These are phyloP conservation scores for Lycium ferocissimum DNA, from an alignment of 257 asterid genomes.

Conservation along the genomic window DNA sequence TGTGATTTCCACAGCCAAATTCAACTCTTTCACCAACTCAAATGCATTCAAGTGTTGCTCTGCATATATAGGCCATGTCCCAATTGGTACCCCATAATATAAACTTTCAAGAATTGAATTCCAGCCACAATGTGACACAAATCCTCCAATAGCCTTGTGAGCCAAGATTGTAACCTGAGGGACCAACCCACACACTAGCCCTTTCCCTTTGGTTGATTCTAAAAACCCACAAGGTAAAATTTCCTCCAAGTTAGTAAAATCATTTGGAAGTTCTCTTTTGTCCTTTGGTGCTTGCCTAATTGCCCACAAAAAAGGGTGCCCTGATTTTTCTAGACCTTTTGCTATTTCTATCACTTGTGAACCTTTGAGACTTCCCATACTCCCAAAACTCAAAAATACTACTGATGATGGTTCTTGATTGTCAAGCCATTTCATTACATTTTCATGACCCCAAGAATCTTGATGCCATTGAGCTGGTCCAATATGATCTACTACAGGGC, in stretches of 20 bases:
- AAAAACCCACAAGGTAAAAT: conserved; percentile 30
- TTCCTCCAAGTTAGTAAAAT: neutral
- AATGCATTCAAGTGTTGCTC: conserved; percentile 41
- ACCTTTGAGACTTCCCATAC: conserved; percentile 27
- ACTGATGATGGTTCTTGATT: conserved; percentile 30
- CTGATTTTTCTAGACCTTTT: conserved; percentile 28
- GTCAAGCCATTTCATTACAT: conserved; percentile 35
- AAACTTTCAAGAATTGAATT: conserved; percentile 36
- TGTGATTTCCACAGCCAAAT: conserved; percentile 35
- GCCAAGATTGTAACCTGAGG: conserved; percentile 38
- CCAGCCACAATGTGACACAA: conserved; percentile 42
- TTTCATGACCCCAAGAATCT: conserved; percentile 31
- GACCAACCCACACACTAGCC: conserved; percentile 36
- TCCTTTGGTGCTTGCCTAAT: conserved; percentile 27
- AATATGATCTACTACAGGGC: conserved; percentile 31
- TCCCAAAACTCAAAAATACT: conserved; percentile 32
- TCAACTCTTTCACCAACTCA: conserved; percentile 37
- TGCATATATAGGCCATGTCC: conserved; percentile 40
- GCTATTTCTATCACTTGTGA: conserved; percentile 29
- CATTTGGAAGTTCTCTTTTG: neutral
- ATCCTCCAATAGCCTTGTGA: conserved; percentile 36
- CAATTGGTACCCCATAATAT: conserved; percentile 32
- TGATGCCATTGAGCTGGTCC: conserved; percentile 28
- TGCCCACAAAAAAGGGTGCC: conserved; percentile 35
- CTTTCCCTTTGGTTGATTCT: conserved; percentile 26